Evolutionary conservation across 1,139 yeast species (phyloP), one percentile per base, ranked within the genome.

Genomic region (Pichia sp.): DNA sequence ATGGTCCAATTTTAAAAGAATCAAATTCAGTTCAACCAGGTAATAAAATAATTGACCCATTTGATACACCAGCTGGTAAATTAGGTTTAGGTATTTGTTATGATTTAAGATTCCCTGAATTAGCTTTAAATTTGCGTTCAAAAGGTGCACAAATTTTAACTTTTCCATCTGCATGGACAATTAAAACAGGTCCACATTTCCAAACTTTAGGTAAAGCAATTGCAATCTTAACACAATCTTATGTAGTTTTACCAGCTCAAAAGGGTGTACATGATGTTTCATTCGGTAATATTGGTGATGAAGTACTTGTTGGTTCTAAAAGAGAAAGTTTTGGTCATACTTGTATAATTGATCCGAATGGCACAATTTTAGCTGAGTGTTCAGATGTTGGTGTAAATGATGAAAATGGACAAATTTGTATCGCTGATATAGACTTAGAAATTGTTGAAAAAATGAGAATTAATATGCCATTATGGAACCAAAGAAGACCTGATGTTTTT

Each of bases 161-260:
- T 1, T 92, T 70, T 56, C 97, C 98, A 0, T 82, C 95, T 34
- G 97, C 97, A 0, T 92, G 94, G 67, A 90, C 97, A 0, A 77
- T 85, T 57, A 78, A 82, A 55, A 92, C 97, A 0, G 97, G 98
- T 1, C 92, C 92, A 0, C 97, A 92, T 58, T 92, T 97, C 96
- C 80, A 81, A 49, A 64, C 74, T 1, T 67, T 92, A 46, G 96
- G 89, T 2, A 71, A 79, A 35, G 82, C 95, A 0, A 69, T 97
- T 40, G 97, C 97, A 2, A 73, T 92, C 26, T 96, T 89, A 59
- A 76, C 92, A 1, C 97, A 92, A 61, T 72, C 86, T 55, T 92
- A 75, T 62, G 95, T 92, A 3, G 70, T 92, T 4, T 81, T 90
- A 84, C 92, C 97, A 0, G 97, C 95, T 0, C 97, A 90, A 61